phyloP scores from a whole-genome alignment of 768 basidiomycete genomes.

The Tricholoma terreum region DNA sequence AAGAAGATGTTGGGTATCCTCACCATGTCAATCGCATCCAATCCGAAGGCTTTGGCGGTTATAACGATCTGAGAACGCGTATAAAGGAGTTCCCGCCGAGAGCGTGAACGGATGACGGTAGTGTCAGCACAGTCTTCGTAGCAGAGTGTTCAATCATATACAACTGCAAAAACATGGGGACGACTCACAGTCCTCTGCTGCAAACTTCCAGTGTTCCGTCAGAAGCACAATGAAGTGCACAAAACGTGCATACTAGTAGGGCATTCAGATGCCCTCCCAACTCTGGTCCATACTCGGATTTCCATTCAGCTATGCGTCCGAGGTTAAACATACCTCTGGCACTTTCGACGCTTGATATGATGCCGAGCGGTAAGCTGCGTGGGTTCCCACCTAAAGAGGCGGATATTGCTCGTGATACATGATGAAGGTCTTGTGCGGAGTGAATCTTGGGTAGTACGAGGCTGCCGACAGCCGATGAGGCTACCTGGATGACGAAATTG shows the following conservation, averaged over 20 bases:
- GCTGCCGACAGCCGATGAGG: slow-evolving; percentile 45
- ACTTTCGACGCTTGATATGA: slow-evolving; percentile 86
- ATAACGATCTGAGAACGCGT: slow-evolving; percentile 81
- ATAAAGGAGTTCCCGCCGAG: slow-evolving; percentile 75
- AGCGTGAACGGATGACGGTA: slow-evolving; percentile 70
- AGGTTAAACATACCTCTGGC: slow-evolving; percentile 68
- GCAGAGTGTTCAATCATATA: slow-evolving; percentile 7
- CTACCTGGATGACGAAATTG: slow-evolving; percentile 22
- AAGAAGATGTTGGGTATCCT: slow-evolving; percentile 1
- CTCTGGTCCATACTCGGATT: slow-evolving; percentile 43
- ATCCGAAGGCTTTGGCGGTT: slow-evolving; percentile 76
- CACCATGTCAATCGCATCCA: slow-evolving; percentile 92
- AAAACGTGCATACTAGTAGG: slow-evolving; percentile 52
- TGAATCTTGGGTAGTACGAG: slow-evolving; percentile 88
- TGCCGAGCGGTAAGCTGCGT: slow-evolving; percentile 38
- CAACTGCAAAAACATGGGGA: background rate
- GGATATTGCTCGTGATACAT: slow-evolving; percentile 50
- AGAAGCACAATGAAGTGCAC: background rate
- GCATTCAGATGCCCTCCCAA: slow-evolving; percentile 57
- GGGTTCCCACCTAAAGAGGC: slow-evolving; percentile 25
- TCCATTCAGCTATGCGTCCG: slow-evolving; percentile 70
- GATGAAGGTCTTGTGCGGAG: slow-evolving; percentile 59
- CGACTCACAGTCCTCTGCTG: slow-evolving; percentile 83
- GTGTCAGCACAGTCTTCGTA: slow-evolving; percentile 86
- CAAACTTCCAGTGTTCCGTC: slow-evolving; percentile 58